phyloP scores from a whole-genome alignment of 495 filamentous ascomycete genomes.

The Podospora anserina region DNA sequence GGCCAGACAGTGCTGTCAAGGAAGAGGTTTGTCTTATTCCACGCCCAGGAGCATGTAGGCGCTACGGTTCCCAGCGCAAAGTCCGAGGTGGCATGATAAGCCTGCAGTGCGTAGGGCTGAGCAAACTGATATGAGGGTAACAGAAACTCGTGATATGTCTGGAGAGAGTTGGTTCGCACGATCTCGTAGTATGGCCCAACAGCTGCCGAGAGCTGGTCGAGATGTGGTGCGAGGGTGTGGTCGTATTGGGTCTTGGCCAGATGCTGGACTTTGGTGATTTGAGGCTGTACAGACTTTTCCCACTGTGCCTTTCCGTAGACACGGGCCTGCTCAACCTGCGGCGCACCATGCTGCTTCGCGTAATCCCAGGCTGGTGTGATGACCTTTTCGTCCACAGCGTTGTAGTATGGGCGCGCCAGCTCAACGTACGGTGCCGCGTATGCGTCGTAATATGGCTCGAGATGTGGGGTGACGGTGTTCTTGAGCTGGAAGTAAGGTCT shows the following conservation, averaged over 20 bases:
- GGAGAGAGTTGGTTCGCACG: conserved; percentile 55
- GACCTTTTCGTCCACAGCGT: conserved; percentile 60
- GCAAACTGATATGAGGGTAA: conserved; percentile 71
- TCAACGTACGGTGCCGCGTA: conserved; percentile 83
- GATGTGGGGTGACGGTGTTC: conserved; percentile 66
- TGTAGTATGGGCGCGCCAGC: conserved; percentile 69
- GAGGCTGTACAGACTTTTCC: conserved; percentile 71
- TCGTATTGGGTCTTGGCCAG: conserved; percentile 65
- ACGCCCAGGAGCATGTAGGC: conserved; percentile 67
- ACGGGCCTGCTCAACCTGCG: conserved; percentile 63
- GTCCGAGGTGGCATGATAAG: conserved; percentile 62
- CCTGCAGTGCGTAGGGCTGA: conserved; percentile 68
- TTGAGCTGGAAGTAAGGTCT: conserved; percentile 73
- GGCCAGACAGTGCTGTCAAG: conserved; percentile 75
- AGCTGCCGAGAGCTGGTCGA: conserved; percentile 54
- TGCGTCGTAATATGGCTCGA: conserved; percentile 80
- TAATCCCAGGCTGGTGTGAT: conserved; percentile 64
- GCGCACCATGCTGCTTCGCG: conserved; percentile 73
- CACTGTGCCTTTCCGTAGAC: conserved; percentile 67
- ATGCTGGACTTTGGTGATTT: conserved; percentile 59
- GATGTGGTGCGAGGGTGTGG: conserved; percentile 65
- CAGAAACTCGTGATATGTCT: conserved; percentile 67
- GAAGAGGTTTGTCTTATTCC: conserved; percentile 64
- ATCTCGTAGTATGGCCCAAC: conserved; percentile 70
- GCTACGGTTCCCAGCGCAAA: conserved; percentile 68